Evolutionary conservation across 1,284 basidiomycete genomes (phyloP).

Genomic region (Cutaneotrichosporon dermatis): DNA sequence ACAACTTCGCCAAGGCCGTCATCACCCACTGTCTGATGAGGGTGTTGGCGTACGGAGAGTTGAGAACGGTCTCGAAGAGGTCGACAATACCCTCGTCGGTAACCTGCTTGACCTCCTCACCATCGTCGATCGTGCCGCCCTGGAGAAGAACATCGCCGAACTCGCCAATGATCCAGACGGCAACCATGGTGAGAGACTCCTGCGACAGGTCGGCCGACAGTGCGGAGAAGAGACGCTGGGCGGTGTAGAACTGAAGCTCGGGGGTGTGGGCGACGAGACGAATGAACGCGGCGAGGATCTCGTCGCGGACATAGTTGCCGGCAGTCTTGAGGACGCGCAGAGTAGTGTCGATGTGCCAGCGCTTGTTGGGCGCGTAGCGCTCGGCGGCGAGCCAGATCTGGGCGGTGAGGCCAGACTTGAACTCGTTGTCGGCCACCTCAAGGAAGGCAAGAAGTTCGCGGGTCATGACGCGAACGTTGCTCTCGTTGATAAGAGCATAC

Average conservation of each 20-base stretch:
- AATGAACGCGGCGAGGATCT: conserved; percentile 91
- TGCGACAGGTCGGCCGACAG: conserved; percentile 91
- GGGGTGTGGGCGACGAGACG: conserved; percentile 95
- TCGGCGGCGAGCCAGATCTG: conserved; percentile 96
- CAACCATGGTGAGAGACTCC: conserved; percentile 86
- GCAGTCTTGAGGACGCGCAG: conserved; percentile 91
- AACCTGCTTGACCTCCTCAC: conserved; percentile 66
- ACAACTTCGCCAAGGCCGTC: conserved; percentile 84
- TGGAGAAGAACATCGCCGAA: conserved; percentile 89
- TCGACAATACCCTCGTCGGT: conserved; percentile 80
- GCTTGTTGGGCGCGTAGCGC: conserved; percentile 92
- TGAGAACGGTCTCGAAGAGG: conserved; percentile 77
- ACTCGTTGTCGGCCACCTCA: conserved; percentile 97
- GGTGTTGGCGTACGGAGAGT: conserved; percentile 91
- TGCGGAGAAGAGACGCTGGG: conserved; percentile 85
- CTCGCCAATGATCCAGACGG: conserved; percentile 96
- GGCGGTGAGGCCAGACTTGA: conserved; percentile 96
- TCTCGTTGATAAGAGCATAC: conserved; percentile 94
- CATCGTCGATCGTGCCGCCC: conserved; percentile 80
- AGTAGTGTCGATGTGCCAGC: conserved; percentile 99
- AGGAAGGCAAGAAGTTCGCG: conserved; percentile 92
- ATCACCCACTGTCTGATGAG: conserved; percentile 90
- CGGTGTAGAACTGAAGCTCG: conserved; percentile 92
- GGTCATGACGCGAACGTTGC: conserved; percentile 87
- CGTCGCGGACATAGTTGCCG: conserved; percentile 97